These are phyloP conservation scores for Scheffersomyces spartinae DNA, from an alignment of 805 yeast genomes.

Conservation along the genomic window DNA sequence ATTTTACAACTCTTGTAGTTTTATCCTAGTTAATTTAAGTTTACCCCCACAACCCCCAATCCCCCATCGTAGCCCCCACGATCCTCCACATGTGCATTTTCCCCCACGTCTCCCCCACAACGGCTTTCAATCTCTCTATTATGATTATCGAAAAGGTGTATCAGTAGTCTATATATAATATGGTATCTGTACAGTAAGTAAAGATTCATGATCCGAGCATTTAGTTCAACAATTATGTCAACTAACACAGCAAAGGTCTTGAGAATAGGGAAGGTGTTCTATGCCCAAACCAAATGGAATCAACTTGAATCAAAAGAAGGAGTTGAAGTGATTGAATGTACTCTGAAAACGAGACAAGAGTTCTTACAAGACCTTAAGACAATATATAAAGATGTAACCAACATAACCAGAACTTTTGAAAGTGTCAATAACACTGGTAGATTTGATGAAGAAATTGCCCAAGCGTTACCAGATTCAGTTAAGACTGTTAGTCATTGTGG, in stretches of 20 bases:
- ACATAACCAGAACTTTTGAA: conserved; percentile 41
- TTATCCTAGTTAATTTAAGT: too few relatives aligned
- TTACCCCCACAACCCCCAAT: too few relatives aligned
- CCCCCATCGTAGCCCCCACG: too few relatives aligned
- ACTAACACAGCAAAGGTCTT: conserved; percentile 44
- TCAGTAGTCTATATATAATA: too few relatives aligned
- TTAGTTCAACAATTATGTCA: too few relatives aligned
- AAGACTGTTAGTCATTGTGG: conserved; percentile 50
- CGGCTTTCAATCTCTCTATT: conserved; percentile 8
- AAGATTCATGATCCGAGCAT: too few relatives aligned
- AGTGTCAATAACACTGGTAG: conserved; percentile 45
- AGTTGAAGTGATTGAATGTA: conserved; percentile 28
- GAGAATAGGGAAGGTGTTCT: conserved; percentile 49
- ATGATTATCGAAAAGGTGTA: too few relatives aligned
- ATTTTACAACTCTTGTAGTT: too few relatives aligned
- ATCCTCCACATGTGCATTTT: conserved; percentile 6
- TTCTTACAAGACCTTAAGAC: conserved; percentile 31
- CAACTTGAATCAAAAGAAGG: too few relatives aligned
- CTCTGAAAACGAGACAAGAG: conserved; percentile 23
- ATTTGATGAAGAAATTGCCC: conserved; percentile 50
- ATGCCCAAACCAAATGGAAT: conserved; percentile 61
- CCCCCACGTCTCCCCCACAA: conserved; percentile 5
- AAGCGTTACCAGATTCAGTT: conserved; percentile 42
- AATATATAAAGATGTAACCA: conserved; percentile 32
- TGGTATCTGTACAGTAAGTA: too few relatives aligned